phyloP scores from a whole-genome alignment of 441 rosid species.

The Euphorbia schlechtendalii region DNA sequence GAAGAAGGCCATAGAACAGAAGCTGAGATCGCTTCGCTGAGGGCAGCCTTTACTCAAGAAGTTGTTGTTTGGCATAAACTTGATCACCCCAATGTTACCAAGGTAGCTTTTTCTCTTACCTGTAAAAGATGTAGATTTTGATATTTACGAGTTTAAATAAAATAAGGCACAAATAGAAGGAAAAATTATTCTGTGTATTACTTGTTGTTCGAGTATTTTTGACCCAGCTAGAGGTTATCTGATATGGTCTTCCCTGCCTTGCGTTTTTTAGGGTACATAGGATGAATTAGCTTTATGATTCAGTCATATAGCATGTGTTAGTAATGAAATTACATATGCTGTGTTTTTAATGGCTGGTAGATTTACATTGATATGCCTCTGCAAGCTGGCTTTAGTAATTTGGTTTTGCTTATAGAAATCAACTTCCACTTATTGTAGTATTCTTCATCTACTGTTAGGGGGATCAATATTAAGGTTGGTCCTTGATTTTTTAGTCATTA shows the following conservation, averaged over 20 bases:
- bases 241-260: neutral
- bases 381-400: too few relatives aligned
- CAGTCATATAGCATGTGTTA: neutral
- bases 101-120: constrained; percentile 35
- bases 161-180: too few relatives aligned
- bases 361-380: too few relatives aligned
- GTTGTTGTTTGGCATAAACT: constrained; percentile 98
- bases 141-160: neutral
- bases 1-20: constrained; percentile 96
- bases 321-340: too few relatives aligned
- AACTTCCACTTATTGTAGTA: too few relatives aligned
- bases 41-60: constrained; percentile 82
- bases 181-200: neutral
- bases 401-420: too few relatives aligned
- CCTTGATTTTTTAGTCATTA: too few relatives aligned
- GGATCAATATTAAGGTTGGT: too few relatives aligned
- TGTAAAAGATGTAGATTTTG: neutral
- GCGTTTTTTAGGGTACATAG: neutral
- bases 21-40: constrained; percentile 67
- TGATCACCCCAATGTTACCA: constrained; percentile 92
- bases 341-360: too few relatives aligned
- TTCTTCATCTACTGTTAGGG: too few relatives aligned
- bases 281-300: neutral
- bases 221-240: neutral
- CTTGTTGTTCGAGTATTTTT: neutral